Conservation (phyloP, 2,329 filamentous ascomycete genomes). For the Phyllosticta paracitricarpa region DNA sequence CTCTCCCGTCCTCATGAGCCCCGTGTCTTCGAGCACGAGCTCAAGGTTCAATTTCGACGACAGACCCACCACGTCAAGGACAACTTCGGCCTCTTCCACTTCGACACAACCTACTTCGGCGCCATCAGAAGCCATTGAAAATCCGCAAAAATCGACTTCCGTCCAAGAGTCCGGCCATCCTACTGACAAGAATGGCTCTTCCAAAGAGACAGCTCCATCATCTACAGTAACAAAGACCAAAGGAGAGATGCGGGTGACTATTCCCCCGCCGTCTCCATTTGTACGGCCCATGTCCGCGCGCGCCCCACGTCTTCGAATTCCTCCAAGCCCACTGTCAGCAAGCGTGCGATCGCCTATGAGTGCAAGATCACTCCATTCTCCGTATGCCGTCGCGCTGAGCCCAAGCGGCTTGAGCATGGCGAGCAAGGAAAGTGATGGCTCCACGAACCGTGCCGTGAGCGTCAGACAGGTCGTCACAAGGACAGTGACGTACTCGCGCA, state of each 20-base stretch:
- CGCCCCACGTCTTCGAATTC: slow-evolving; percentile 60
- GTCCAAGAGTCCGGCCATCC: neutral
- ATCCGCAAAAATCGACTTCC: neutral
- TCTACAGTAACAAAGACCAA: slow-evolving; percentile 1
- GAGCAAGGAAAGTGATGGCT: slow-evolving; percentile 40
- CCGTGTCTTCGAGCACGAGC: slow-evolving; percentile 49
- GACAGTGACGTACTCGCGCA: slow-evolving; percentile 75
- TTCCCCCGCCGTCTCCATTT: slow-evolving; percentile 51
- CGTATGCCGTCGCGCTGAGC: slow-evolving; percentile 63
- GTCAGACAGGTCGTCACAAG: slow-evolving; percentile 89
- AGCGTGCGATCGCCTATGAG: slow-evolving; percentile 52
- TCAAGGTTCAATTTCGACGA: slow-evolving; percentile 40
- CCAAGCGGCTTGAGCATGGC: slow-evolving; percentile 72
- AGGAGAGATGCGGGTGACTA: slow-evolving; percentile 34
- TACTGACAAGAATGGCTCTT: neutral
- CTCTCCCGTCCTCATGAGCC: slow-evolving; percentile 59
- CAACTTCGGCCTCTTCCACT: slow-evolving; percentile 27
- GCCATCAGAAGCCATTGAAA: neutral
- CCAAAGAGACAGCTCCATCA: neutral
- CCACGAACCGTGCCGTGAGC: slow-evolving; percentile 52
- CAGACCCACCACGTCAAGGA: slow-evolving; percentile 24
- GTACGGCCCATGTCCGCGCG: slow-evolving; percentile 53
- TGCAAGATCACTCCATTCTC: slow-evolving; percentile 52
- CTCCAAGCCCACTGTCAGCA: slow-evolving; percentile 62
- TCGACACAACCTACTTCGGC: slow-evolving; percentile 28